Evolutionary conservation across 306 rosid genomes (phyloP).

Genomic region (Cicer judaicum): DNA sequence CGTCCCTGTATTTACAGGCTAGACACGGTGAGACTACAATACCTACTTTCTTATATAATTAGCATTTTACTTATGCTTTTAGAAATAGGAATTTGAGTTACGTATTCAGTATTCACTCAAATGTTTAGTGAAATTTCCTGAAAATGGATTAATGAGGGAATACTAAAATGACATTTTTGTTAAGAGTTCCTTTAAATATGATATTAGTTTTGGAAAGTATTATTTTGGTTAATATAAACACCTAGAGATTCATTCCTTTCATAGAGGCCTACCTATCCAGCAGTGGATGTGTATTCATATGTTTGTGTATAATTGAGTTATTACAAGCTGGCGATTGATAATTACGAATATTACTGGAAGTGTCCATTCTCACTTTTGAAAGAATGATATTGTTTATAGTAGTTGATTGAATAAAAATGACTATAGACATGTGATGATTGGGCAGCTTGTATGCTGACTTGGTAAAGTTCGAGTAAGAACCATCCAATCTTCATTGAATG

Average conservation of each 20-base stretch:
- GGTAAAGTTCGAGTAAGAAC: no score
- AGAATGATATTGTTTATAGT: background rate
- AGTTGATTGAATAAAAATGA: background rate
- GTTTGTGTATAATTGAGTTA: background rate
- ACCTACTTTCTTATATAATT: background rate
- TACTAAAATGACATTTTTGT: background rate
- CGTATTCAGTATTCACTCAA: slow-evolving; percentile 14
- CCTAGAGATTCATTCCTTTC: slow-evolving; percentile 25
- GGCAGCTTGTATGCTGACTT: no score
- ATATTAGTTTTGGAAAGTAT: slow-evolving; percentile 36
- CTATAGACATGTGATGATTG: background rate
- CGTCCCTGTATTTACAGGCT: slow-evolving; percentile 27
- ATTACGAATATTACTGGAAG: background rate
- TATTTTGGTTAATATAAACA: slow-evolving; percentile 20
- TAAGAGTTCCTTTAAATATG: slow-evolving; percentile 36
- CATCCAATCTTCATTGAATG: background rate
- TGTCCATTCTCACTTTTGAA: slow-evolving; percentile 1
- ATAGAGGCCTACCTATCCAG: background rate
- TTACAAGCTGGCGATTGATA: background rate
- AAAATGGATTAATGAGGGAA: slow-evolving; percentile 33
- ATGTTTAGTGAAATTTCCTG: slow-evolving; percentile 6
- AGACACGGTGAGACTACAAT: background rate
- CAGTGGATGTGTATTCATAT: background rate
- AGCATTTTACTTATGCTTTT: slow-evolving; percentile 31
- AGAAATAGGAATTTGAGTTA: slow-evolving; percentile 25